phyloP scores from a whole-genome alignment of 495 filamentous ascomycete species.

The Viridothelium virens region DNA sequence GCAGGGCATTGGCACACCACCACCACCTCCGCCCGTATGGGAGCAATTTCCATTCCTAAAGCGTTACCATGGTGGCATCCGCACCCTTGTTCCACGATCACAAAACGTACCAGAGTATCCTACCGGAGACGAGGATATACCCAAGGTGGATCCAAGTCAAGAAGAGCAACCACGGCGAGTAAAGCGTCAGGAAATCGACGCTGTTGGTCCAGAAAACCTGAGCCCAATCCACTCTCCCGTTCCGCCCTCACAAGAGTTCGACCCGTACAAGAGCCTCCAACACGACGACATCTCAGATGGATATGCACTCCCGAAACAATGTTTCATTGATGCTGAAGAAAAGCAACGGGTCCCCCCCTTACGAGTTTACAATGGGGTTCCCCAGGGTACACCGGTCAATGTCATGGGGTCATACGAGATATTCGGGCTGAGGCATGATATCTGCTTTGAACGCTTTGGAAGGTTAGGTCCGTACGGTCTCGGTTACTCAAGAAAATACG shows the following conservation, averaged over 20 bases:
- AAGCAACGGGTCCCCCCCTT: conserved; percentile 57
- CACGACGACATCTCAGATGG: conserved; percentile 51
- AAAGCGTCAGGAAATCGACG: conserved; percentile 4
- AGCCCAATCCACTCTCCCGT: conserved; percentile 14
- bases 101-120: conserved; percentile 73
- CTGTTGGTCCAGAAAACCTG: background rate
- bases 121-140: conserved; percentile 37
- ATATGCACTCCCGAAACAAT: conserved; percentile 37
- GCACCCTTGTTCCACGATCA: conserved; percentile 51
- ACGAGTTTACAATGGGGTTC: conserved; percentile 63
- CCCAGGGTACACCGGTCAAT: conserved; percentile 72
- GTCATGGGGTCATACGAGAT: conserved; percentile 75
- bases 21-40: conserved; percentile 62
- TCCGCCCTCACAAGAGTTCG: conserved; percentile 53
- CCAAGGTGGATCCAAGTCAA: background rate
- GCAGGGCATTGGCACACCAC: conserved; percentile 46
- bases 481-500: conserved; percentile 67
- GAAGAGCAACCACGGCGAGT: background rate
- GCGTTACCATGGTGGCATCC: conserved; percentile 77
- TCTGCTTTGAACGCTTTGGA: conserved; percentile 92
- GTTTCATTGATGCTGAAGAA: conserved; percentile 57
- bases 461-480: conserved; percentile 82
- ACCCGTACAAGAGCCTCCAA: conserved; percentile 61
- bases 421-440: conserved; percentile 70
- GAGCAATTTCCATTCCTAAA: conserved; percentile 72